These are phyloP conservation scores for Gracilariopsis chorda DNA, from an alignment of 23 red algal species.

Conservation along the genomic window DNA sequence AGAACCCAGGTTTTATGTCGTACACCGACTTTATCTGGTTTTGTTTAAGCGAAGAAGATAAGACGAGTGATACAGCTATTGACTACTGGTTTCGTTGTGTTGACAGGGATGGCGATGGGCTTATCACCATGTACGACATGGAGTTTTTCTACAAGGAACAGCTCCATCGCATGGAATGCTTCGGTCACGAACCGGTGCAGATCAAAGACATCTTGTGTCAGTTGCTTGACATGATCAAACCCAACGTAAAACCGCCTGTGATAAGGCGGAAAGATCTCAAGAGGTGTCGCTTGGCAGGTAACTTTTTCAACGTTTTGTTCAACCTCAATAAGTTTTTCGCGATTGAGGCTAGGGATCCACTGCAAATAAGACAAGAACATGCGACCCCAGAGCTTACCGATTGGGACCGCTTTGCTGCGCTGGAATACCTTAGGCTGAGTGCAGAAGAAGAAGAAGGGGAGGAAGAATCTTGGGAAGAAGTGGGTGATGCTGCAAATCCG, in stretches of 20 bases:
- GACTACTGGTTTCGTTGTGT: conserved; percentile 99
- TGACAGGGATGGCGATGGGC: conserved; percentile 97
- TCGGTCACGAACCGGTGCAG: conserved; percentile 98
- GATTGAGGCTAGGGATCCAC: conserved; percentile 87
- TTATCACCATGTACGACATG: conserved; percentile 97
- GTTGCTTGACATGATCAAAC: conserved; percentile 97
- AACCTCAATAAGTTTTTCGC: conserved; percentile 99
- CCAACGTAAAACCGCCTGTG: conserved; percentile 69
- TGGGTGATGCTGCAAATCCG: conserved; percentile 42
- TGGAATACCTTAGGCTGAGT: conserved; percentile 92
- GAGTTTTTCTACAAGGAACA: conserved; percentile 99
- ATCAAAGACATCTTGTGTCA: conserved; percentile 96
- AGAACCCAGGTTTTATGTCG: conserved; percentile 82
- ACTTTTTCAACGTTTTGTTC: conserved; percentile 99
- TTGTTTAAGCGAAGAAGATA: conserved; percentile 97
- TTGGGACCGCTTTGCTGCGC: conserved; percentile 98
- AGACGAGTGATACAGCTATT: conserved; percentile 87
- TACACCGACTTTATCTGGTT: conserved; percentile 99
- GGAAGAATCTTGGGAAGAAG: conserved; percentile 75
- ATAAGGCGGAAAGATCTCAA: conserved; percentile 77
- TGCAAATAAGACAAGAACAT: conserved; percentile 84
- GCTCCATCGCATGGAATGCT: conserved; percentile 98
- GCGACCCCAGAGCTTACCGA: conserved; percentile 93
- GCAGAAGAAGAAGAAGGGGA: conserved; percentile 94
- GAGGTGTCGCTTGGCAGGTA: conserved; percentile 62